Percentiles rank a stretch among this genome's conserved stretches.
Conservation (phyloP, 305 asterid genomes). For the Caryopteris hybrid region DNA sequence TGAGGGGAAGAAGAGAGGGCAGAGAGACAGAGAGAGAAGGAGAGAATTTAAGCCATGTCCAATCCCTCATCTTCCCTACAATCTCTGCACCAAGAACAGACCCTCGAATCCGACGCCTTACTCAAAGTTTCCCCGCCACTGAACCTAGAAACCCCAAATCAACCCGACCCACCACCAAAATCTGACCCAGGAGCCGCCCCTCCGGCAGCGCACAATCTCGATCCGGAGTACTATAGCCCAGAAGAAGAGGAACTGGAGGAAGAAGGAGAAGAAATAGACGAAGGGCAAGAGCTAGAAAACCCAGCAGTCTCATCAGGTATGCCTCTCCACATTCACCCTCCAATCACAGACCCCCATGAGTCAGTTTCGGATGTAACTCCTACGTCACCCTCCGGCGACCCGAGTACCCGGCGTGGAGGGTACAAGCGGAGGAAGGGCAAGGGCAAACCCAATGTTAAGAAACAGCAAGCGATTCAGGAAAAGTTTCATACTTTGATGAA, state of each 20-base stretch:
- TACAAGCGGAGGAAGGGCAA: conserved; percentile 47
- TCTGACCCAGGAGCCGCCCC: conserved; percentile 1
- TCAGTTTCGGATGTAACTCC: conserved; percentile 18
- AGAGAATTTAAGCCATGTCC: conserved; percentile 20
- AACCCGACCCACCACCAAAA: conserved; percentile 9
- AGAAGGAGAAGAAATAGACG: conserved; percentile 16
- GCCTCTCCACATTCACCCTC: conserved; percentile 25
- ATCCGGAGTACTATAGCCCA: conserved; percentile 14
- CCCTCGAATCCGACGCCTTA: conserved; percentile 22
- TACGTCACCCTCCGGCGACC: conserved; percentile 28
- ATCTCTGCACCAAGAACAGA: conserved; percentile 4
- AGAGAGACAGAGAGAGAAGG: no score
- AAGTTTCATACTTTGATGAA: conserved; percentile 32
- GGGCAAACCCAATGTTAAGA: conserved; percentile 25
- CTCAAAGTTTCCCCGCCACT: conserved; percentile 14
- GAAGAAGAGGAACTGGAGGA: conserved; percentile 24
- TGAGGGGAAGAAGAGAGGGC: not conserved
- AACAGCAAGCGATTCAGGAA: conserved; percentile 34
- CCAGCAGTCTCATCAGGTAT: conserved; percentile 7
- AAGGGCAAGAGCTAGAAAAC: conserved; percentile 9
- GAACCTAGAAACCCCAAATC: conserved; percentile 24
- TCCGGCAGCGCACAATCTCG: not conserved
- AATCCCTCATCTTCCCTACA: conserved; percentile 12
- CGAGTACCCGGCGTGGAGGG: conserved; percentile 22
- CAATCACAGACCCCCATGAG: conserved; percentile 20